A percentile compares a stretch with the other conserved stretches of the same genome.
Evolutionary conservation across 2,329 filamentous ascomycete species (phyloP).

Genomic region (Coniochaeta sp.): DNA sequence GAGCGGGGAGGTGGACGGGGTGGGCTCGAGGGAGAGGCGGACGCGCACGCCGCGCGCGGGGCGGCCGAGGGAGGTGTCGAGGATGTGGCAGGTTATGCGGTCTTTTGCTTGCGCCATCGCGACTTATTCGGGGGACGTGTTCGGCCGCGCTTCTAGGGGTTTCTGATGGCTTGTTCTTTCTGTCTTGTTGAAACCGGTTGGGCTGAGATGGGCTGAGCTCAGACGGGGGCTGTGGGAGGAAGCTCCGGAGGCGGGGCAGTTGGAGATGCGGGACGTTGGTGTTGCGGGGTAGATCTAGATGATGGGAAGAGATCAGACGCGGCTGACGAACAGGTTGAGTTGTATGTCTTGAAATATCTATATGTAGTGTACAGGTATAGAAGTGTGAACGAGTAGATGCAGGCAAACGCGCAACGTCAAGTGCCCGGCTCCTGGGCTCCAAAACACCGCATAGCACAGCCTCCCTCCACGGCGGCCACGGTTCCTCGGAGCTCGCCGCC

Average conservation of each 20-base stretch:
- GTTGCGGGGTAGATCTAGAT: neutral
- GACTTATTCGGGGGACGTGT: conserved; percentile 6
- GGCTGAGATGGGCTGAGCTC: neutral
- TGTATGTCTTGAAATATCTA: neutral
- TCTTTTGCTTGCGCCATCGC: conserved; percentile 32
- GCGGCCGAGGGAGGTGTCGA: conserved; percentile 69
- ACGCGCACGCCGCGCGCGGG: conserved; percentile 62
- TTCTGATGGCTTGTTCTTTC: too few relatives aligned
- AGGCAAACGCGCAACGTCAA: neutral
- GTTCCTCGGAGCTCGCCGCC: neutral
- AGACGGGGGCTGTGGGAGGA: neutral
- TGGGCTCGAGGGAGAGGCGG: conserved; percentile 43
- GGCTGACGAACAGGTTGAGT: neutral
- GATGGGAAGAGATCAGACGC: neutral
- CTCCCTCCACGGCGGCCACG: neutral
- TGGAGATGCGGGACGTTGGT: neutral
- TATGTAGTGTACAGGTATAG: neutral
- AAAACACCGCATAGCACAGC: neutral
- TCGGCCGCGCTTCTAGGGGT: neutral
- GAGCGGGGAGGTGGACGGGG: conserved; percentile 8
- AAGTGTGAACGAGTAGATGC: too few relatives aligned
- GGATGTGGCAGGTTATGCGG: conserved; percentile 79
- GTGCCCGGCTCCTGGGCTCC: neutral
- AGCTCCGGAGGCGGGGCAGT: neutral
- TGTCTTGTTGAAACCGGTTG: neutral